Evolutionary conservation across 2,329 filamentous ascomycete genomes (phyloP).

Genomic region (Coniochaeta sp.): DNA sequence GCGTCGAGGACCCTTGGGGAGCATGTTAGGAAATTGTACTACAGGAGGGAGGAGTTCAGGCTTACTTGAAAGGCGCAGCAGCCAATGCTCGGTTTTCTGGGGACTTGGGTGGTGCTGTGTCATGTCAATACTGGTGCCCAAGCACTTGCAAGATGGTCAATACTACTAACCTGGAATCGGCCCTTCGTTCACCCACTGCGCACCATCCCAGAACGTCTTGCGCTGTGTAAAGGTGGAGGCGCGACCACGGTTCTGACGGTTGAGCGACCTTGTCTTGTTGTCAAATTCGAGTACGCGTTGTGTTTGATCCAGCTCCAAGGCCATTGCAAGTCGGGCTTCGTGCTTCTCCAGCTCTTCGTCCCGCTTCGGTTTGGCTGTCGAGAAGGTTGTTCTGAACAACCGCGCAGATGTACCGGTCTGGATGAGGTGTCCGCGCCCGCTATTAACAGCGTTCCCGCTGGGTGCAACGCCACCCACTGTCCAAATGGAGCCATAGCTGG

Average conservation of each 20-base stretch:
- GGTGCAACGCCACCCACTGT: constrained; percentile 63
- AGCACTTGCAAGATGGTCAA: not conserved
- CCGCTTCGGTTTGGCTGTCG: constrained; percentile 27
- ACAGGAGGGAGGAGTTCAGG: constrained; percentile 6
- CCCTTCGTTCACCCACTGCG: constrained; percentile 27
- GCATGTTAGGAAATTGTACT: not conserved
- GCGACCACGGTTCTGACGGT: constrained; percentile 8
- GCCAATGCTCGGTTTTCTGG: constrained; percentile 45
- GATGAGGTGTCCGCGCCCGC: constrained; percentile 57
- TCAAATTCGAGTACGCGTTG: constrained; percentile 56
- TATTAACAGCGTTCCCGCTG: constrained; percentile 45
- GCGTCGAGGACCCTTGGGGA: constrained; percentile 70
- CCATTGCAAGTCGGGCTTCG: constrained; percentile 67
- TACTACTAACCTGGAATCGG: constrained; percentile 10
- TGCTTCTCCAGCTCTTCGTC: constrained; percentile 62
- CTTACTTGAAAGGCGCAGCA: constrained; percentile 69
- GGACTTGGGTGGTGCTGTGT: constrained; percentile 6
- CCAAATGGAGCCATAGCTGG: constrained; percentile 68
- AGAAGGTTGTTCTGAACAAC: constrained; percentile 47
- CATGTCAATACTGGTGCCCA: not conserved
- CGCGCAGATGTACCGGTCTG: constrained; percentile 67
- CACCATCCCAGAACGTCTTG: constrained; percentile 34
- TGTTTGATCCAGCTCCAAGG: constrained; percentile 69
- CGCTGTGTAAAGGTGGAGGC: constrained; percentile 2
- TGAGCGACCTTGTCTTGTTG: not conserved